Evolutionary conservation across 352 stramenopile species (phyloP).

Genomic region (Pythium grandisporangium): DNA sequence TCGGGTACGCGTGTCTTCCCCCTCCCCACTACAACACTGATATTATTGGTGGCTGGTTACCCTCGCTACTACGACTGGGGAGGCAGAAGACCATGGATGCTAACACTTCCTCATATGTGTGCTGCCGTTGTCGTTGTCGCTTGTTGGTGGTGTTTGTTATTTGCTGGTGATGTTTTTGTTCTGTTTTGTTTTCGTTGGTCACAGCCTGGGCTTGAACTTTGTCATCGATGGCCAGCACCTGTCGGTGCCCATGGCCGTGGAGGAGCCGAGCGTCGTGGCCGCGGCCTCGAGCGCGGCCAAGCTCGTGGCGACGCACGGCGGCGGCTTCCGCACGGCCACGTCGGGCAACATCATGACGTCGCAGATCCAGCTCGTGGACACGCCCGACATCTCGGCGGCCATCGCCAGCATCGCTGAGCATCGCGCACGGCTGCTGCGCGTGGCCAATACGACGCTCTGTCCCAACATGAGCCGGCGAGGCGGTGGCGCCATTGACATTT

Average conservation of each 20-base stretch:
- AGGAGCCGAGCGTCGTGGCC: slow-evolving; percentile 81
- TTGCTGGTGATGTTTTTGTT: not conserved
- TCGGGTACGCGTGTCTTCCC: slow-evolving; percentile 31
- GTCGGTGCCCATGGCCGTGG: slow-evolving; percentile 78
- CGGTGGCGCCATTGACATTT: slow-evolving; percentile 70
- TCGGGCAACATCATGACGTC: slow-evolving; percentile 84
- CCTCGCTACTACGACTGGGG: too few species aligned
- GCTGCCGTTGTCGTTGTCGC: too few species aligned
- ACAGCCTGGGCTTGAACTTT: slow-evolving; percentile 79
- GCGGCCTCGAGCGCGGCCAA: slow-evolving; percentile 79
- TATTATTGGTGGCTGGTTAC: too few species aligned
- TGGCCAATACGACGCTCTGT: slow-evolving; percentile 73
- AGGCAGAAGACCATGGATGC: too few species aligned
- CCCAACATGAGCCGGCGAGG: slow-evolving; percentile 83
- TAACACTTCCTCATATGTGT: too few species aligned
- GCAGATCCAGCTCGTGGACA: slow-evolving; percentile 77
- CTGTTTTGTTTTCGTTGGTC: not conserved
- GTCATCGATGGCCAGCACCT: slow-evolving; percentile 71
- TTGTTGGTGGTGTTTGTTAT: not conserved
- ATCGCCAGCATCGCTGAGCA: slow-evolving; percentile 40
- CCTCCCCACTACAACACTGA: too few species aligned
- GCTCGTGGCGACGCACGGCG: slow-evolving; percentile 56
- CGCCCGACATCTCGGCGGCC: slow-evolving; percentile 41
- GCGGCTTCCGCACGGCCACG: slow-evolving; percentile 65
- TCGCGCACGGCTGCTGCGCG: slow-evolving; percentile 44